These are phyloP conservation scores for Erythrophleum ivorense DNA, from an alignment of 331 rosid genomes.

Conservation along the genomic window DNA sequence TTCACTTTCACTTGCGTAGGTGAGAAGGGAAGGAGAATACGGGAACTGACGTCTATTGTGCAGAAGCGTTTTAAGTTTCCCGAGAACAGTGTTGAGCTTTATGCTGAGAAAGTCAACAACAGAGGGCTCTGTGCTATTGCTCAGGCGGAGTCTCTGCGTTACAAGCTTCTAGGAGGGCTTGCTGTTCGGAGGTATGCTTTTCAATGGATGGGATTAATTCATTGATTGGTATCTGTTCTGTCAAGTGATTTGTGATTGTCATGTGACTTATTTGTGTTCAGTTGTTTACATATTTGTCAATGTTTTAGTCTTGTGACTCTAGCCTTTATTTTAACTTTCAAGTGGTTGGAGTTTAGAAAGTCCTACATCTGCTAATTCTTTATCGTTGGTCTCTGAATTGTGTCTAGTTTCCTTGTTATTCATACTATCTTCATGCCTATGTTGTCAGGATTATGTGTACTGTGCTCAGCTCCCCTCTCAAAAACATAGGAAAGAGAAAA, in stretches of 20 bases:
- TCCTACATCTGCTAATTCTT: not conserved
- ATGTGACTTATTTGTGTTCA: not conserved
- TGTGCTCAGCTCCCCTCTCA: not conserved
- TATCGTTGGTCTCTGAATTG: not conserved
- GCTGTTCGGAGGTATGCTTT: slow-evolving; percentile 56
- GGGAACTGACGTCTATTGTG: slow-evolving; percentile 60
- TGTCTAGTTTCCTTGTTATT: not conserved
- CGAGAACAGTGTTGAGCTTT: slow-evolving; percentile 60
- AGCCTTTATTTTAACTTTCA: not conserved
- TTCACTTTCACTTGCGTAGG: slow-evolving; percentile 40
- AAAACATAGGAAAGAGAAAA: not conserved
- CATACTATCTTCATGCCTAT: not conserved
- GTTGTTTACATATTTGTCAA: not conserved
- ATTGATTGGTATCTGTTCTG: not conserved
- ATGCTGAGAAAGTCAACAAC: slow-evolving; percentile 48
- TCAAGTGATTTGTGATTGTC: not conserved
- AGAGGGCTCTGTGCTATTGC: too few relatives aligned
- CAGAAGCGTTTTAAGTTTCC: slow-evolving; percentile 65
- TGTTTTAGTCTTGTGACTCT: not conserved
- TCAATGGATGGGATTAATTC: not conserved
- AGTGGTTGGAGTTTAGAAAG: not conserved
- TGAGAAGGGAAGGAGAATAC: slow-evolving; percentile 59
- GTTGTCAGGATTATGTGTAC: not conserved
- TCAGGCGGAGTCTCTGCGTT: slow-evolving; percentile 57
- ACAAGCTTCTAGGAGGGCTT: slow-evolving; percentile 67